Conservation (phyloP, 2,329 filamentous ascomycete genomes). For the Tolypocladium tropicale region DNA sequence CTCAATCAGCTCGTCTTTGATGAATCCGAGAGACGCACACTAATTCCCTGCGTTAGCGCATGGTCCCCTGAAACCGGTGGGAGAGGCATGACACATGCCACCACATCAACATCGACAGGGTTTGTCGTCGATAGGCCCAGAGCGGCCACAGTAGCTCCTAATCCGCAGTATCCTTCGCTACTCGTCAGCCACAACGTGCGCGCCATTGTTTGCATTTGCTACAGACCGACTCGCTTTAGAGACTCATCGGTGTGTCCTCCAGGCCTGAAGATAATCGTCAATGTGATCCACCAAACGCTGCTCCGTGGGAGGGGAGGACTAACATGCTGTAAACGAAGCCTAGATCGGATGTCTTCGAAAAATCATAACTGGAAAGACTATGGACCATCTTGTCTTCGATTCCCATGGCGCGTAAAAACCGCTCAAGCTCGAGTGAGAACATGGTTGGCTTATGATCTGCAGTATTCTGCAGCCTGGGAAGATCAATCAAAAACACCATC, state of each 20-base stretch:
- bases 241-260: conserved; percentile 21
- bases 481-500: conserved; percentile 85
- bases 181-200: conserved; percentile 3
- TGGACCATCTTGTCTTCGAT: conserved; percentile 53
- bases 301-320: conserved; percentile 16
- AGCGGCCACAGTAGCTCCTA: conserved; percentile 54
- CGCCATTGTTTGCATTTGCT: conserved; percentile 3
- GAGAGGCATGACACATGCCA: conserved; percentile 35
- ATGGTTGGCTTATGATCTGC: conserved; percentile 19
- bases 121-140: conserved; percentile 49
- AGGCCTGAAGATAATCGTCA: conserved; percentile 18
- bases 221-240: conserved; percentile 19
- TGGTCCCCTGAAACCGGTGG: neutral
- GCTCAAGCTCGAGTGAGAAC: conserved; percentile 61
- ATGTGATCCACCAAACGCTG: neutral
- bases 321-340: conserved; percentile 82
- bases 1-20: conserved; percentile 58
- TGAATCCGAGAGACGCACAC: conserved; percentile 71
- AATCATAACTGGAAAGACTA: conserved; percentile 73
- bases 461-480: conserved; percentile 51
- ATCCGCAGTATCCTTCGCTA: conserved; percentile 57
- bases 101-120: conserved; percentile 59
- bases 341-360: conserved; percentile 57
- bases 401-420: conserved; percentile 59
- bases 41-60: conserved; percentile 17